Evolutionary conservation across 257 asterid species (phyloP).

Genomic region (Plectranthus barbatus): DNA sequence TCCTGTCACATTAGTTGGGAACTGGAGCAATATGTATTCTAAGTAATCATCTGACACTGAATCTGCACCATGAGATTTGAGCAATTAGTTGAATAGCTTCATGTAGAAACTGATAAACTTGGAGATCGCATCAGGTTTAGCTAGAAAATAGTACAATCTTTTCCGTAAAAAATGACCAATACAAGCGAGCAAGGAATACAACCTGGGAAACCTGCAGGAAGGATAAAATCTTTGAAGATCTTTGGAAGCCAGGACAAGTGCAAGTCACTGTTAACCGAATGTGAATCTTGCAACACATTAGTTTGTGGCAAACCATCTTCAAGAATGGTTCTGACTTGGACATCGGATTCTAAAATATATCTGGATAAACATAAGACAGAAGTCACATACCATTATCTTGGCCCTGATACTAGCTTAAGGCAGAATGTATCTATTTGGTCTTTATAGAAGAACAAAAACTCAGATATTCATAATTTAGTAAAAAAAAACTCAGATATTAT

Average conservation of each 20-base stretch:
- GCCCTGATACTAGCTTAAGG: neutral
- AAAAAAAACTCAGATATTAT: constrained; percentile 68
- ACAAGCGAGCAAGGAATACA: neutral
- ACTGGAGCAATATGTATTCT: constrained; percentile 85
- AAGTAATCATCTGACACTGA: constrained; percentile 93
- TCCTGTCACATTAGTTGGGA: constrained; percentile 94
- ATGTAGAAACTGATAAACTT: neutral
- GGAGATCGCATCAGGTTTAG: neutral
- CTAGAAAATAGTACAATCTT: neutral
- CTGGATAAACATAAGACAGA: constrained; percentile 26
- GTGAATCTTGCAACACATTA: constrained; percentile 20
- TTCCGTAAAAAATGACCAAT: neutral
- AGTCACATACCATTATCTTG: neutral
- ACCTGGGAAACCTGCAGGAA: constrained; percentile 96
- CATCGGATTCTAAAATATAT: constrained; percentile 56
- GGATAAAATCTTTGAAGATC: constrained; percentile 53
- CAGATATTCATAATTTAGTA: no score
- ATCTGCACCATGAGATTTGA: constrained; percentile 35
- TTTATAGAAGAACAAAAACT: neutral
- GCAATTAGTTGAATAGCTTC: neutral
- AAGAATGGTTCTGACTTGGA: constrained; percentile 39
- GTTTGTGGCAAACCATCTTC: constrained; percentile 33
- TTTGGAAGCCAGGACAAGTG: constrained; percentile 66
- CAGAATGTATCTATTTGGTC: neutral
- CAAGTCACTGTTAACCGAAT: constrained; percentile 7